phyloP scores from a whole-genome alignment of 78 protist species.

The Dictyostelium intermedium region DNA sequence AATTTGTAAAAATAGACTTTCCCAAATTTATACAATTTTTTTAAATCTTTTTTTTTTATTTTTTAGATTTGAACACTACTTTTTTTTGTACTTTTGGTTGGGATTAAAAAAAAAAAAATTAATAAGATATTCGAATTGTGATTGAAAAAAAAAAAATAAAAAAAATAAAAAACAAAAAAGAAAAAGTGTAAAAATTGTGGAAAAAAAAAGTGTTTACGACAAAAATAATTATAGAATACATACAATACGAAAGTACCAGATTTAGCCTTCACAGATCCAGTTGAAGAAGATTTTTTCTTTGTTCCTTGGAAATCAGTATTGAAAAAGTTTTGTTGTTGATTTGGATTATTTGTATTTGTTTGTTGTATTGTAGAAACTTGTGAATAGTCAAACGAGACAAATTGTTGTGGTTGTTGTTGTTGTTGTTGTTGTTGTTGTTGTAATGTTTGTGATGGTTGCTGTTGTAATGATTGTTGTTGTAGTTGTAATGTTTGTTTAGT shows the following conservation, averaged over 20 bases:
- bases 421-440: background rate
- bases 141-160: background rate
- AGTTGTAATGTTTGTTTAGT: background rate
- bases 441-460: background rate
- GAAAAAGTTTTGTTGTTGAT: slow-evolving; percentile 56
- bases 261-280: slow-evolving; percentile 5
- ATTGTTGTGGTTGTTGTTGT: background rate
- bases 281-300: background rate
- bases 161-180: background rate
- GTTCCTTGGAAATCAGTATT: background rate
- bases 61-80: background rate
- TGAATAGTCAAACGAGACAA: slow-evolving; percentile 1
- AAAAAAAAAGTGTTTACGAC: too few relatives aligned
- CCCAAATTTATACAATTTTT: too few relatives aligned
- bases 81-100: background rate
- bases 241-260: slow-evolving; percentile 16
- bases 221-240: too few relatives aligned
- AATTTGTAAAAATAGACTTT: too few relatives aligned
- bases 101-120: background rate
- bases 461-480: background rate
- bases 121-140: background rate
- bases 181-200: too few relatives aligned
- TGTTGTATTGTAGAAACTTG: background rate
- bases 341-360: background rate
- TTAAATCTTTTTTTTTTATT: too few relatives aligned